Evolutionary conservation across 345 rosid species (phyloP).

Genomic region (Eucalyptus curtisii): DNA sequence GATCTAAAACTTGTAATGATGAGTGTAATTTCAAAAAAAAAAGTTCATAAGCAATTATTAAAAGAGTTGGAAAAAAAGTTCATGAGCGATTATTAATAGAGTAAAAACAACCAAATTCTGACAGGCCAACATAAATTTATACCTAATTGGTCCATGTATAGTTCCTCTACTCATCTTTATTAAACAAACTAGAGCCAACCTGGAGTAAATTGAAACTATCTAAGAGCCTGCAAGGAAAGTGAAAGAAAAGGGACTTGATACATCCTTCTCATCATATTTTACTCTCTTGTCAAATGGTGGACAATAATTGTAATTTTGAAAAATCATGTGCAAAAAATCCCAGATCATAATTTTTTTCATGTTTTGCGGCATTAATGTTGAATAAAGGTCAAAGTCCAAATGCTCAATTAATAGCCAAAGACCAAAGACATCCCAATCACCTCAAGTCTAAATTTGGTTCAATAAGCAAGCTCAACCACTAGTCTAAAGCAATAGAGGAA

Average conservation of each 20-base stretch:
- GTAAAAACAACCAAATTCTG: neutral
- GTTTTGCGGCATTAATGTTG: neutral
- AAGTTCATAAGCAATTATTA: neutral
- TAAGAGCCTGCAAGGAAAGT: neutral
- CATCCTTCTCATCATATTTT: neutral
- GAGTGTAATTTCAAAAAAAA: neutral
- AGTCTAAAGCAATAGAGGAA: neutral
- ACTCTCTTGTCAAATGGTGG: neutral
- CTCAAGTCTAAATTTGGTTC: neutral
- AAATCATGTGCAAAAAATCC: neutral
- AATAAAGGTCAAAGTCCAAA: neutral
- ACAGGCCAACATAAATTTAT: neutral
- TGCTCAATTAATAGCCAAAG: neutral
- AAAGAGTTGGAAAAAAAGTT: neutral
- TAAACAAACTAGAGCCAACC: neutral
- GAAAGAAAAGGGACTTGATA: neutral
- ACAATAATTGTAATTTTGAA: neutral
- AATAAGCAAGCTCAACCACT: neutral
- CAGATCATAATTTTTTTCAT: neutral
- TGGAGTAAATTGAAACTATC: neutral
- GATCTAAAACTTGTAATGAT: neutral
- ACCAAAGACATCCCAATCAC: neutral
- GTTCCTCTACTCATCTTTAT: neutral
- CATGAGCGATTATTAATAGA: neutral
- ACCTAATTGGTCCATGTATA: neutral